A percentile compares a stretch with the other conserved stretches of the same genome.
phyloP scores from a whole-genome alignment of 768 basidiomycete genomes.

The Leccinum subtestaceum region DNA sequence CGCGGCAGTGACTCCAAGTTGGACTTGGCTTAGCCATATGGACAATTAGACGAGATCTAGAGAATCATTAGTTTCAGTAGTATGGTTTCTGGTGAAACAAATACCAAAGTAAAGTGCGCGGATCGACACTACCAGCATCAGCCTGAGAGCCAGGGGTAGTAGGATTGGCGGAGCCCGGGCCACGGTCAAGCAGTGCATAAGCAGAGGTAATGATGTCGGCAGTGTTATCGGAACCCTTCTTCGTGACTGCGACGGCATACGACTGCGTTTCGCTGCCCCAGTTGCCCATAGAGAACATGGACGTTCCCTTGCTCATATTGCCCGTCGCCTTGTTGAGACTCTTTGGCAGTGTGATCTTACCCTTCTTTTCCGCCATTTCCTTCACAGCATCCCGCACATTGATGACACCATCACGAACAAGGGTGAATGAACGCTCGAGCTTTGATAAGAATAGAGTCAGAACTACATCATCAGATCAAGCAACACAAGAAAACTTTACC shows the following conservation, averaged over 20 bases:
- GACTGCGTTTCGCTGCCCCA: neutral
- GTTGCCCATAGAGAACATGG: conserved; percentile 5
- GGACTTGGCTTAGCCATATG: neutral
- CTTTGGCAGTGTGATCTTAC: no score
- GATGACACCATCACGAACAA: no score
- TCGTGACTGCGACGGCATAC: neutral
- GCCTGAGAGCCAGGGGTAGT: neutral
- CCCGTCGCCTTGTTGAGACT: no score
- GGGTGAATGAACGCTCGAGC: no score
- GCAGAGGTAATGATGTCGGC: neutral
- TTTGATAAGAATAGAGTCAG: neutral
- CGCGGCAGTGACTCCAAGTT: no score
- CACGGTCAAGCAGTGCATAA: neutral
- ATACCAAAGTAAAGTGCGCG: conserved; percentile 1
- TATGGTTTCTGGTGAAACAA: neutral
- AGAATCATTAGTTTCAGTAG: neutral
- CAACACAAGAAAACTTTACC: neutral
- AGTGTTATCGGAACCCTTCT: conserved; percentile 1
- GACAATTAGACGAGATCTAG: neutral
- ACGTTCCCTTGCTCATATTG: neutral
- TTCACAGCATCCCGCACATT: no score
- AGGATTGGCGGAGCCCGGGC: neutral
- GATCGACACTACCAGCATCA: neutral
- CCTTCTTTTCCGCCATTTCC: no score
- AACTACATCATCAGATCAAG: neutral